phyloP scores from a whole-genome alignment of 2,329 filamentous ascomycete species.

The Chaetomium sp. region DNA sequence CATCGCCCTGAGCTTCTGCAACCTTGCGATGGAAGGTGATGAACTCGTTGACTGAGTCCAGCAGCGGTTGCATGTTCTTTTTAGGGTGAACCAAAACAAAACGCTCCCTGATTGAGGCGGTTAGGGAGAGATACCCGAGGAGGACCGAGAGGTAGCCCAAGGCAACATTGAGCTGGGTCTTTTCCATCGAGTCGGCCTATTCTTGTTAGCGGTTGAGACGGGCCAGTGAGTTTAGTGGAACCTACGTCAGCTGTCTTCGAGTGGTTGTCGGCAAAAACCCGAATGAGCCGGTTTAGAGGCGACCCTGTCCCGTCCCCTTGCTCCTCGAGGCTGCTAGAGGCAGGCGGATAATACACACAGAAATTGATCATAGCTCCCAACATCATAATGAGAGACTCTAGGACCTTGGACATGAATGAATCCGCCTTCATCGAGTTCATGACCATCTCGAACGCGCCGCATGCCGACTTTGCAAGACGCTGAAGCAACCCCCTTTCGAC shows the following conservation, averaged over 20 bases:
- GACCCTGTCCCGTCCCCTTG: slow-evolving; percentile 42
- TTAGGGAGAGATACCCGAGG: slow-evolving; percentile 76
- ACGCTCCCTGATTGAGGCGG: slow-evolving; percentile 47
- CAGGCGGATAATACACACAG: slow-evolving; percentile 71
- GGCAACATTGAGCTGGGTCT: slow-evolving; percentile 77
- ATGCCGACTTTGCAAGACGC: slow-evolving; percentile 52
- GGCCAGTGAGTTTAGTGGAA: slow-evolving; percentile 15
- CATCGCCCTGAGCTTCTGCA: slow-evolving; percentile 42
- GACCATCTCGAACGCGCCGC: slow-evolving; percentile 53
- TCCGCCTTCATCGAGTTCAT: slow-evolving; percentile 52
- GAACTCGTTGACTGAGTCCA: slow-evolving; percentile 59
- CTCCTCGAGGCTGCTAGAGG: slow-evolving; percentile 55
- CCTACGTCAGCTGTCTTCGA: slow-evolving; percentile 69
- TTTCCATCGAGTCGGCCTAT: slow-evolving; percentile 70
- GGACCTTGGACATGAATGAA: slow-evolving; percentile 51
- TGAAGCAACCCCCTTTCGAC: slow-evolving; percentile 59
- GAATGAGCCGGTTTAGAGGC: slow-evolving; percentile 61
- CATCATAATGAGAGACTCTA: slow-evolving; percentile 75
- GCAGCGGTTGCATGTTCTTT: slow-evolving; percentile 49
- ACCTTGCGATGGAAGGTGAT: slow-evolving; percentile 55
- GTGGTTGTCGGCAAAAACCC: slow-evolving; percentile 68
- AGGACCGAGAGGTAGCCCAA: slow-evolving; percentile 85
- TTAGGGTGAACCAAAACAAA: slow-evolving; percentile 48
- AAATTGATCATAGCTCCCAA: slow-evolving; percentile 87
- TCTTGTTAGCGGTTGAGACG: slow-evolving; percentile 30